Evolutionary conservation across 2,329 filamentous ascomycete species (phyloP).

Genomic region (Knufia fluminis): DNA sequence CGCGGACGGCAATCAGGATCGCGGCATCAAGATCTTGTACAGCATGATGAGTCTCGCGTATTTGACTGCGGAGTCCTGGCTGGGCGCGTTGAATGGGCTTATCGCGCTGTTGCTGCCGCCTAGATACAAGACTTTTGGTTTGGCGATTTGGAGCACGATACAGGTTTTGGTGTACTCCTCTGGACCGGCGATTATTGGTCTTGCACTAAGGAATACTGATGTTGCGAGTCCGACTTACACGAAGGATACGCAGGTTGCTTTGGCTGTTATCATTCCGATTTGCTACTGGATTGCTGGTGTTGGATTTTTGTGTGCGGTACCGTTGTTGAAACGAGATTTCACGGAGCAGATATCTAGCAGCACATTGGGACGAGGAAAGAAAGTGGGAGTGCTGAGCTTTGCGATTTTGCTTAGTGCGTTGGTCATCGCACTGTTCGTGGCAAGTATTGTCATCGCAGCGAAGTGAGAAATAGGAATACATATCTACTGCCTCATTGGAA

Average conservation of each 20-base stretch:
- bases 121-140: constrained; percentile 21
- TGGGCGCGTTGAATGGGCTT: constrained; percentile 15
- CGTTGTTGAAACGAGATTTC: no score
- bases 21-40: constrained; percentile 19
- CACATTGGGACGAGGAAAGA: no score
- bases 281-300: constrained; percentile 20
- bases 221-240: constrained; percentile 12
- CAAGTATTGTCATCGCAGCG: no score
- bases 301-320: constrained; percentile 15
- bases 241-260: constrained; percentile 10
- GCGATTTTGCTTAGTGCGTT: no score
- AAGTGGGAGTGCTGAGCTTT: no score
- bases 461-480: no score
- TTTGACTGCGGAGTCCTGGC: constrained; percentile 22
- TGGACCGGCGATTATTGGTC: constrained; percentile 19
- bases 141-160: constrained; percentile 16
- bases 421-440: no score
- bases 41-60: constrained; percentile 20
- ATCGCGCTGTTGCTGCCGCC: constrained; percentile 18
- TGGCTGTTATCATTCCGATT: constrained; percentile 20
- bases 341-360: no score
- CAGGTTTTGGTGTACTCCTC: constrained; percentile 18
- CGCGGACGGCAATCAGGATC: constrained; percentile 12
- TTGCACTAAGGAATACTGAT: constrained; percentile 18
- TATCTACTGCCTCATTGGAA: no score